Conservation (phyloP, 2,329 filamentous ascomycete genomes). For the Diaporthe sp. region DNA sequence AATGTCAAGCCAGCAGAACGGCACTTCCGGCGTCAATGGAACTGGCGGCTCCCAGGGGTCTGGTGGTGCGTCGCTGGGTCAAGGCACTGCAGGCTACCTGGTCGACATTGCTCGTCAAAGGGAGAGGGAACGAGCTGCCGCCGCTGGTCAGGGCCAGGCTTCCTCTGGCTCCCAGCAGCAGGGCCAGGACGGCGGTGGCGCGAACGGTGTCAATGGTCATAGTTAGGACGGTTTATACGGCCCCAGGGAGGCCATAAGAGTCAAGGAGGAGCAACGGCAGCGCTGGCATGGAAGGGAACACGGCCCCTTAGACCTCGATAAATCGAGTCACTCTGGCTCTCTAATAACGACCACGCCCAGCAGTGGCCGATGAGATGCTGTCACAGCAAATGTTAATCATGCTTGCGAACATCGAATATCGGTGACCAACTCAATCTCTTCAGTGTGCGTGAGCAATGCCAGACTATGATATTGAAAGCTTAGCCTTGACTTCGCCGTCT, state of each 20-base stretch:
- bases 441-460: too few relatives aligned
- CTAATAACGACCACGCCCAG: too few relatives aligned
- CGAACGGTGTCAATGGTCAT: background rate
- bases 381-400: too few relatives aligned
- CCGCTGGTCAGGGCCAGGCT: background rate
- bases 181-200: background rate
- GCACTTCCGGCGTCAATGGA: background rate
- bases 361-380: too few relatives aligned
- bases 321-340: too few relatives aligned
- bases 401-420: too few relatives aligned
- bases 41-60: background rate
- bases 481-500: too few relatives aligned
- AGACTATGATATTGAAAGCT: too few relatives aligned
- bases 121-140: background rate
- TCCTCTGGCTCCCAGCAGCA: background rate
- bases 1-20: constrained; percentile 1
- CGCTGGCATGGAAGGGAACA: background rate
- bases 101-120: background rate
- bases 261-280: background rate
- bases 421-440: too few relatives aligned
- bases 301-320: too few relatives aligned
- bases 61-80: too few relatives aligned
- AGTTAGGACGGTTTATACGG: background rate
- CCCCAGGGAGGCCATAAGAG: background rate
- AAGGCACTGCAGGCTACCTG: background rate